These are phyloP conservation scores for Rhizopogon salebrosus DNA, from an alignment of 768 basidiomycete genomes.

Conservation along the genomic window DNA sequence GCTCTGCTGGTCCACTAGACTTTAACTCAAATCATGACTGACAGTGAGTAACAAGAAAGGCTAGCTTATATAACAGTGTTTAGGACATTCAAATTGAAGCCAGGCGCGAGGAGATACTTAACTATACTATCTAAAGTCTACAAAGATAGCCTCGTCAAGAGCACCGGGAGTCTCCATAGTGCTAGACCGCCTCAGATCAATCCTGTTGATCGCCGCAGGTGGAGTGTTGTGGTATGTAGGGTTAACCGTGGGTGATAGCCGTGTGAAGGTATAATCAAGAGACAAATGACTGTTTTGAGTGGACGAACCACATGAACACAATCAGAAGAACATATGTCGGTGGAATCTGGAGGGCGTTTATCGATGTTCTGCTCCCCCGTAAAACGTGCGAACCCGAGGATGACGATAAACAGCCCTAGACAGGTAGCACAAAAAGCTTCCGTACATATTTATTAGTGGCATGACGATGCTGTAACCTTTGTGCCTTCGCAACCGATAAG, in stretches of 20 bases:
- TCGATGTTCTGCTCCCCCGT: not conserved
- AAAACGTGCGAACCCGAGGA: not conserved
- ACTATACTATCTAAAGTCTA: not conserved
- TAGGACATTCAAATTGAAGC: not conserved
- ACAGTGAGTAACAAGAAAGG: not conserved
- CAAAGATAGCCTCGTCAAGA: not conserved
- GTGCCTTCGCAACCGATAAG: constrained; percentile 5
- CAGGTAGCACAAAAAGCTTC: not conserved
- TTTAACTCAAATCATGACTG: not conserved
- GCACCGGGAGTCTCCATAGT: not conserved
- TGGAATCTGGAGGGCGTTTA: not conserved
- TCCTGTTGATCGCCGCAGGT: not conserved
- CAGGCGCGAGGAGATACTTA: not conserved
- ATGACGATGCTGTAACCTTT: not conserved
- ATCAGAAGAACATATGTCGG: not conserved
- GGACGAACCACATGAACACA: not conserved
- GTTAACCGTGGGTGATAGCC: not conserved
- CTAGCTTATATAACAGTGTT: too few species aligned
- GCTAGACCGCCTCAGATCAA: not conserved
- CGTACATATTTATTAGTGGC: not conserved
- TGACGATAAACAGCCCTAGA: not conserved
- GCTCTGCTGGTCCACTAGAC: not conserved
- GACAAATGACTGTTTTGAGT: not conserved
- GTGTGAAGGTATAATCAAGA: not conserved
- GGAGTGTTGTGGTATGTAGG: not conserved